Percentiles rank a stretch among this genome's conserved stretches.
Conservation (phyloP, 2,329 filamentous ascomycete species). For the Fusarium anguioides region DNA sequence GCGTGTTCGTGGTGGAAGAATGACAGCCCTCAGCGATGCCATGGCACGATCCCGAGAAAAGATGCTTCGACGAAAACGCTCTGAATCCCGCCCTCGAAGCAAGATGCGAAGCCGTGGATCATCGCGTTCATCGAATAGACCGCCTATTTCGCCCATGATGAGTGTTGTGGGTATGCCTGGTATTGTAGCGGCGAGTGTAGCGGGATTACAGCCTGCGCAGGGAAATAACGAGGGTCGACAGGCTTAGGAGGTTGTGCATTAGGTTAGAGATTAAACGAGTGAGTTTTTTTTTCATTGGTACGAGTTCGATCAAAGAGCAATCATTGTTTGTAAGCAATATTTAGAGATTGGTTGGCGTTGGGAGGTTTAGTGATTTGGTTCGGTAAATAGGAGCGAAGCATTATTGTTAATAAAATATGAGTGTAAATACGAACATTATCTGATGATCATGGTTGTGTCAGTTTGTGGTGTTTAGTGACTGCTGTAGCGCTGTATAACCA, state of each 20-base stretch:
- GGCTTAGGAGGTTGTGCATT: background rate
- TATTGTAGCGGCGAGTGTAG: constrained; percentile 36
- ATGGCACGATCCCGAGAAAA: constrained; percentile 32
- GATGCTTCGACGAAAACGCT: constrained; percentile 36
- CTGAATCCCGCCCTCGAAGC: constrained; percentile 33
- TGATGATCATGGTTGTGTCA: too few species aligned
- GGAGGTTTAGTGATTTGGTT: constrained; percentile 1
- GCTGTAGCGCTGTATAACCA: too few species aligned
- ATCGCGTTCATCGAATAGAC: constrained; percentile 35
- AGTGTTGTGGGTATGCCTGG: constrained; percentile 37
- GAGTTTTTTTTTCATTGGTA: constrained; percentile 8
- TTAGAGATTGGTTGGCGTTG: constrained; percentile 24
- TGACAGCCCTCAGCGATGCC: constrained; percentile 31
- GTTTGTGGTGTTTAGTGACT: too few species aligned
- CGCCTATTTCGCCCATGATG: constrained; percentile 39
- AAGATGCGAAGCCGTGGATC: constrained; percentile 34
- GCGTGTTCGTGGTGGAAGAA: constrained; percentile 32
- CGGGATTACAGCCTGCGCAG: constrained; percentile 25
- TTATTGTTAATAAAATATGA: constrained; percentile 16
- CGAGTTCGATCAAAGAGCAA: constrained; percentile 35
- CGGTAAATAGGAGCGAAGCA: constrained; percentile 7
- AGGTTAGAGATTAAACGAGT: constrained; percentile 26
- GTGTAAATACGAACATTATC: background rate
- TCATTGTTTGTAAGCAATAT: constrained; percentile 1
- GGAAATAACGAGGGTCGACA: constrained; percentile 15